A percentile compares a stretch with the other conserved stretches of the same genome.
Evolutionary conservation across 306 rosid genomes (phyloP).

Genomic region (Gastrolobium bilobum): DNA sequence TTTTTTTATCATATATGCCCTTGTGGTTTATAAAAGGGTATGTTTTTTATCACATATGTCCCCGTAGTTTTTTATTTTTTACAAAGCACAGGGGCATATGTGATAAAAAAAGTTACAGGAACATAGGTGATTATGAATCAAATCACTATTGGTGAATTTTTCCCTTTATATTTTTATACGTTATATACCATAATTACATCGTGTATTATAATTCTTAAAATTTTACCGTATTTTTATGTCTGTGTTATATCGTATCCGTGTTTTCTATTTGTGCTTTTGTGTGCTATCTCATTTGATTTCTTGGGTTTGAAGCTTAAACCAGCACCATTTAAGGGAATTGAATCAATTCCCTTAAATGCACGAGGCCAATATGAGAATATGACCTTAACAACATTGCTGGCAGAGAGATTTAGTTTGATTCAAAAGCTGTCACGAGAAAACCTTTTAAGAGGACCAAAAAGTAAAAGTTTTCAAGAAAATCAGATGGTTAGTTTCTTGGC

Average conservation of each 20-base stretch:
- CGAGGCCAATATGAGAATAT: neutral
- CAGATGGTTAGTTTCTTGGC: constrained; percentile 3
- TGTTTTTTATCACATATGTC: no score
- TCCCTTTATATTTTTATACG: no score
- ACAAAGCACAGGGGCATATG: no score
- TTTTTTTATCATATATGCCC: no score
- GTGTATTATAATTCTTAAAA: neutral
- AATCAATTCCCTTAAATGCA: neutral
- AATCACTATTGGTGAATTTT: no score
- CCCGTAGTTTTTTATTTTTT: no score
- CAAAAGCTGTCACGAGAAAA: neutral
- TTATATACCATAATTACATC: no score
- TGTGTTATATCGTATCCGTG: neutral
- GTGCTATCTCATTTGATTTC: neutral
- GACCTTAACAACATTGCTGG: neutral
- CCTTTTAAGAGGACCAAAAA: neutral
- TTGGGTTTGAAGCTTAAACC: constrained; percentile 2
- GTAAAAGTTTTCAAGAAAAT: neutral
- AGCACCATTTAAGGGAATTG: neutral
- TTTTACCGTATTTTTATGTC: neutral
- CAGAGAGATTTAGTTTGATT: neutral
- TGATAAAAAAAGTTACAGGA: no score
- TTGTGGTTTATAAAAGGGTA: no score
- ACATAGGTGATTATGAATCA: no score
- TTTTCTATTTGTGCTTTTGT: neutral